Evolutionary conservation across 768 basidiomycete genomes (phyloP).

Genomic region (Kondoa malvinella): DNA sequence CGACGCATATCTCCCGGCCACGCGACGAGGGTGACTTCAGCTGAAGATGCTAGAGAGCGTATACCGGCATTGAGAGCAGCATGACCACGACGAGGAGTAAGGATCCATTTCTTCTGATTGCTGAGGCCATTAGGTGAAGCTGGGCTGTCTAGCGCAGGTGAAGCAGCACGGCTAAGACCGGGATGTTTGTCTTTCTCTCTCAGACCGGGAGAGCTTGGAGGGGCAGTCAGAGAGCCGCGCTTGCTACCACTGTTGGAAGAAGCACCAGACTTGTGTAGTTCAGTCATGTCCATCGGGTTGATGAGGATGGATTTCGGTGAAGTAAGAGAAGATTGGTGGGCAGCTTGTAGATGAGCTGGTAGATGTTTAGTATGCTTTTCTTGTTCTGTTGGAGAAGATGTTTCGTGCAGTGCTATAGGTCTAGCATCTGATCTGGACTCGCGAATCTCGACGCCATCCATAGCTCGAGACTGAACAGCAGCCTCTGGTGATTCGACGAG

Average conservation of each 20-base stretch:
- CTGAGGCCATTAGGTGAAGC: background rate
- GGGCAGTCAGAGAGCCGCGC: background rate
- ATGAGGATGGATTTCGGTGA: constrained; percentile 9
- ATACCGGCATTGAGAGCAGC: constrained; percentile 91
- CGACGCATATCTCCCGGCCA: constrained; percentile 75
- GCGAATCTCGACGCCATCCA: background rate
- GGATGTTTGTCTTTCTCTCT: background rate
- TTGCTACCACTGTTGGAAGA: background rate
- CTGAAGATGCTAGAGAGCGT: constrained; percentile 58
- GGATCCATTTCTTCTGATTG: constrained; percentile 45
- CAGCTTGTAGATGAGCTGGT: background rate
- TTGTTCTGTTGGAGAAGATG: background rate
- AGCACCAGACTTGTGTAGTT: background rate
- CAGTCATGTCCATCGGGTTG: background rate
- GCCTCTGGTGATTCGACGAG: constrained; percentile 9
- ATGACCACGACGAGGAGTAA: constrained; percentile 69
- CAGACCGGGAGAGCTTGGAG: background rate
- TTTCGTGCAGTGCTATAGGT: background rate
- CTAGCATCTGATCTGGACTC: background rate
- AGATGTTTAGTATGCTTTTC: background rate
- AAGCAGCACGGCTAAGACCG: background rate
- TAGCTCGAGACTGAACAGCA: background rate
- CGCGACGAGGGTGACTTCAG: constrained; percentile 80
- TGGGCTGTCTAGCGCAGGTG: background rate
- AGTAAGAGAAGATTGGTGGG: background rate